A percentile compares a stretch with the other conserved stretches of the same genome.
Evolutionary conservation across 2,329 filamentous ascomycete species (phyloP).

Genomic region (Cladophialophora yegresii): DNA sequence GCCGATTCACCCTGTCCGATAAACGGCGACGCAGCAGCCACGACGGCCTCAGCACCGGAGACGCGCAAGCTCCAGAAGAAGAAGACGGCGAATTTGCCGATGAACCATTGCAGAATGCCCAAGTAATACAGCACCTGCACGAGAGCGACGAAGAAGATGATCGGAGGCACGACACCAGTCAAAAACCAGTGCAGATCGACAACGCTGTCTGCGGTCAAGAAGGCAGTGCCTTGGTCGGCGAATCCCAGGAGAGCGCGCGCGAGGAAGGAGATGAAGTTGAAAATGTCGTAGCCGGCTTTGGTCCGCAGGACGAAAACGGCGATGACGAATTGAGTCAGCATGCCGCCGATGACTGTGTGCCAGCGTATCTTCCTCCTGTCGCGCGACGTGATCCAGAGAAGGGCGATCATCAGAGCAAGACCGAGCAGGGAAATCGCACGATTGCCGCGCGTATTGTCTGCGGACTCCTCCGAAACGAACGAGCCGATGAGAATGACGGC

Average conservation of each 20-base stretch:
- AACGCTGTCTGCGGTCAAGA: slow-evolving; percentile 61
- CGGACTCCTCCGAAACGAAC: slow-evolving; percentile 69
- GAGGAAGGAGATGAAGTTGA: slow-evolving; percentile 79
- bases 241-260: slow-evolving; percentile 75
- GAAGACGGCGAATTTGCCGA: slow-evolving; percentile 81
- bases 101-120: slow-evolving; percentile 83
- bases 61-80: slow-evolving; percentile 90
- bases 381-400: slow-evolving; percentile 70
- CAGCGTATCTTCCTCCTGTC: slow-evolving; percentile 63
- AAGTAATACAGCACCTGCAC: slow-evolving; percentile 83
- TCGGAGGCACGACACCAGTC: slow-evolving; percentile 77
- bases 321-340: slow-evolving; percentile 84
- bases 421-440: slow-evolving; percentile 81
- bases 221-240: slow-evolving; percentile 69
- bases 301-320: slow-evolving; percentile 86
- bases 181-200: slow-evolving; percentile 67
- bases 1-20: slow-evolving; percentile 93
- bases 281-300: slow-evolving; percentile 80
- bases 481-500: slow-evolving; percentile 74
- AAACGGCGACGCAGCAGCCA: slow-evolving; percentile 88
- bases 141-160: slow-evolving; percentile 95
- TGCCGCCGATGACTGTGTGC: slow-evolving; percentile 84
- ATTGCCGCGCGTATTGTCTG: slow-evolving; percentile 76
- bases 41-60: slow-evolving; percentile 89
- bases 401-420: slow-evolving; percentile 67